Evolutionary conservation across 1,284 basidiomycete species (phyloP), one percentile per base, ranked within the genome.

Genomic region (Cystobasidium slooffiae): DNA sequence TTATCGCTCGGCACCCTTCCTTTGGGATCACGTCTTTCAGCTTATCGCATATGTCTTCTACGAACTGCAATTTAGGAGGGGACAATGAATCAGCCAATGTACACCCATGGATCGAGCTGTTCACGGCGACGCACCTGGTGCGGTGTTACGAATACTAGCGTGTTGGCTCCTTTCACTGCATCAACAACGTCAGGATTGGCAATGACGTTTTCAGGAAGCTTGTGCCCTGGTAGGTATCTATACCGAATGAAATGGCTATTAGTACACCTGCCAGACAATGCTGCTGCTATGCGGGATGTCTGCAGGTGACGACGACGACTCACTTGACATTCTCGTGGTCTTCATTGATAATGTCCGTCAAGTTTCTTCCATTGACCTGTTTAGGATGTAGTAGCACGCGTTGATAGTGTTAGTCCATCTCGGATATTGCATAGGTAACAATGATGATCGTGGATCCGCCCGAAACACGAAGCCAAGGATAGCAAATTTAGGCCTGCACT

Each of bases 281-380:
- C 5, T 31, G 31, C 31, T 31, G 31, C 31, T 31, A 31, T 31
- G 2, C 5, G 31, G 31, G 31, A 31, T 14, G 12, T 12, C 6
- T 56, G 31, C 12, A 6, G 7, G 55, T 37, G 14, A 31, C 20
- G 37, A 44, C 20, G 37, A 44, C 5, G 7, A 61, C 58, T 59
- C 81, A 83, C 76, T 86, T 85, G n/a, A 83, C 80, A 79, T 88
- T 88, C 79, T 85, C 84, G 80, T 88, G 87, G 44, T 85, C 84
- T 76, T 81, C 78, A 77, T 84, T 80, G 75, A 80, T 87, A 72
- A 86, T 82, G 52, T 86, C 84, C 16, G 85, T 87, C 61, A 87
- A 81, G 59, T 84, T 84, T 75, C 84, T 83, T 56, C 86, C 86
- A 69, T 87, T 83, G 72, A 85, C 82, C 55, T 49, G 53, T 43